Base-by-base conservation (phyloP, 805 yeast genomes). In the Wickerhamiella dianesei region DNA sequence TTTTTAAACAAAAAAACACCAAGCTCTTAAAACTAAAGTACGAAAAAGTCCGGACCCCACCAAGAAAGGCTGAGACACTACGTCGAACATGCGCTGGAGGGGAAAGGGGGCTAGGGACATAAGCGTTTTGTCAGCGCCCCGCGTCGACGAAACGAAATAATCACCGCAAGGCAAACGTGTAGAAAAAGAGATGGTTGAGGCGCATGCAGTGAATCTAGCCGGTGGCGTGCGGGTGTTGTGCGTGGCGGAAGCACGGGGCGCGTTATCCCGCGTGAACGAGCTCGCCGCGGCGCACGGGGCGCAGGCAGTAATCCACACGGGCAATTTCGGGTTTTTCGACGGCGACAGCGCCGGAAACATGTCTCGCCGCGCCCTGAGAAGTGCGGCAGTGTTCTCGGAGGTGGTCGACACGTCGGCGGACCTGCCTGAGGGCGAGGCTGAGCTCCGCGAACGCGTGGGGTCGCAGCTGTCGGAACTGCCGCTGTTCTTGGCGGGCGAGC, bases 261-360 rank as follows among this genome's bases (percentile, higher is more conserved):
- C 75, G 47, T 59, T 79, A 20, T 62, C 74, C 1, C 59, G 65
- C 12, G 56, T 78, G 49, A 77, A 79, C 57, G 62, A 58, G 25
- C 66, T 79, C 29, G 82, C 79, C 0, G 50, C 48, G 4, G 57
- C 63, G 42, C 67, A 72, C 51, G 49, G 62, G 1, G 82, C 82
- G 2, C 70, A 71, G 37, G 54, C 73, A 19, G 71, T 81, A 21
- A 67, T 81, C 13, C 87, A 81, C 57, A 77, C 85, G 3, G 88
- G 89, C n/a, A 79, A 77, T 50, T 82, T 81, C 65, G 94, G 94
- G 12, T 80, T 82, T 59, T 76, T 82, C 64, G 82, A 81, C 55
- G 64, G 64, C 35, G 73, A 71, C 16, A 74, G 82, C 40, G 69
- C 80, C 4, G 65, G 61, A 19, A 64, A 67, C 56, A 78, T 76